Evolutionary conservation across 1,284 basidiomycete genomes (phyloP).

Genomic region (Xerocomus amazonicus): DNA sequence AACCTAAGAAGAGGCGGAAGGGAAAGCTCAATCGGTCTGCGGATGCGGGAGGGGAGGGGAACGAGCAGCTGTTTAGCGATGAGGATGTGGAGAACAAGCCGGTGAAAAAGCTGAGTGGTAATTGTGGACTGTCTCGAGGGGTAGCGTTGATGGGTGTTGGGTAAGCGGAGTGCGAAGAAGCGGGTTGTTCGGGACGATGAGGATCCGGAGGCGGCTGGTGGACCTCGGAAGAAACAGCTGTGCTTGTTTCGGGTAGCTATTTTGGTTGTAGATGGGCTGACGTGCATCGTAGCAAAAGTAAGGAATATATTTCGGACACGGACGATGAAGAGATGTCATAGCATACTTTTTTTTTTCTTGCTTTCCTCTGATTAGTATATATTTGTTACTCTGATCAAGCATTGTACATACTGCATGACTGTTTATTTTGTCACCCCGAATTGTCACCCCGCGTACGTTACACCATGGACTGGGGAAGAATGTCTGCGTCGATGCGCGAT

Average conservation of each 20-base stretch:
- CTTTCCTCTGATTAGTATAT: neutral
- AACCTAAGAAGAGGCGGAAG: slow-evolving; percentile 45
- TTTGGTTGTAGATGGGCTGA: neutral
- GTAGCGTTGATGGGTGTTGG: too few species aligned
- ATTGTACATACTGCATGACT: too few species aligned
- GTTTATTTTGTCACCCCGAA: too few species aligned
- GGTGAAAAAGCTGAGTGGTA: slow-evolving; percentile 55
- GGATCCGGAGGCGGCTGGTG: slow-evolving; percentile 53
- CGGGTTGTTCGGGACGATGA: slow-evolving; percentile 73
- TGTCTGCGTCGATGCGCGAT: too few species aligned
- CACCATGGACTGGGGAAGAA: too few species aligned
- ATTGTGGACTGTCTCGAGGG: neutral
- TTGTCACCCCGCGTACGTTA: too few species aligned
- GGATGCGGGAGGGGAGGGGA: slow-evolving; percentile 41
- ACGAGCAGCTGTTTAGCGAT: slow-evolving; percentile 64
- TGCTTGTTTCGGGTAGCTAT: slow-evolving; percentile 37
- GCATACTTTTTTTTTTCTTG: neutral
- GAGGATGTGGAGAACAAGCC: slow-evolving; percentile 64
- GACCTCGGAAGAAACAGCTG: slow-evolving; percentile 71
- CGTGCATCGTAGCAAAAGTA: slow-evolving; percentile 60
- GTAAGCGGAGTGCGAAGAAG: slow-evolving; percentile 57
- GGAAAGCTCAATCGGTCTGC: slow-evolving; percentile 51
- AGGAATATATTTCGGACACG: slow-evolving; percentile 73
- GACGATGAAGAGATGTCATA: slow-evolving; percentile 66
- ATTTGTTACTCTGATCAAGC: neutral